Evolutionary conservation across 2,329 filamentous ascomycete genomes (phyloP).

Genomic region (Pseudogymnoascus sp.): DNA sequence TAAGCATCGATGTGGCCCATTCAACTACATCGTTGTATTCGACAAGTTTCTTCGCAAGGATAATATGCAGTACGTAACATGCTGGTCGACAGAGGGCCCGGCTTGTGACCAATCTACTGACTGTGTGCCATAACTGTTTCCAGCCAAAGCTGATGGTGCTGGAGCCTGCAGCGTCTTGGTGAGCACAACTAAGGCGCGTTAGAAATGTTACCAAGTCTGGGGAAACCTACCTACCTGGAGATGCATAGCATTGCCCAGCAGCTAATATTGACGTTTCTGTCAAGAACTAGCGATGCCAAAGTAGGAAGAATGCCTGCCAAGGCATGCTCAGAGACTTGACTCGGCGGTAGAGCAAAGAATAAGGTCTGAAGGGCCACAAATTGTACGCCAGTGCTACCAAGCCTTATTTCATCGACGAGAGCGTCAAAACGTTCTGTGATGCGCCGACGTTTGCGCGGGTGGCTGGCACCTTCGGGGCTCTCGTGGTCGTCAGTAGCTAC

Average conservation of each 20-base stretch:
- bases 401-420: conserved; percentile 23
- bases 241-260: conserved; percentile 84
- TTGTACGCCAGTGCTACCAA: conserved; percentile 19
- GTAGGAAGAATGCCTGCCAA: conserved; percentile 49
- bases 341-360: conserved; percentile 39
- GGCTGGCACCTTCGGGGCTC: conserved; percentile 15
- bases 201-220: not conserved
- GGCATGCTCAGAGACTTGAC: conserved; percentile 11
- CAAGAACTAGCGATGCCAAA: conserved; percentile 52
- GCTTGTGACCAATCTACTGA: conserved; percentile 62
- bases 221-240: conserved; percentile 52
- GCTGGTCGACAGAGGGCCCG: conserved; percentile 67
- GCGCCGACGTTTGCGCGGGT: conserved; percentile 27
- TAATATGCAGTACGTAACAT: conserved; percentile 61
- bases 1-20: conserved; percentile 63
- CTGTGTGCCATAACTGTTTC: conserved; percentile 69
- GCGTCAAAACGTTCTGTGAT: conserved; percentile 19
- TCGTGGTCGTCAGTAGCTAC: conserved; percentile 12
- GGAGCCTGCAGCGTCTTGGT: conserved; percentile 28
- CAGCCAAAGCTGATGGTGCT: conserved; percentile 47
- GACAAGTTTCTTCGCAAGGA: conserved; percentile 60
- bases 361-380: conserved; percentile 43
- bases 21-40: conserved; percentile 60
- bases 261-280: conserved; percentile 59
- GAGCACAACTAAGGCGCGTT: conserved; percentile 35